A percentile compares a stretch with the other conserved stretches of the same genome.
Evolutionary conservation across 2,329 filamentous ascomycete species (phyloP).

Genomic region (Drechslerella dactyloides): DNA sequence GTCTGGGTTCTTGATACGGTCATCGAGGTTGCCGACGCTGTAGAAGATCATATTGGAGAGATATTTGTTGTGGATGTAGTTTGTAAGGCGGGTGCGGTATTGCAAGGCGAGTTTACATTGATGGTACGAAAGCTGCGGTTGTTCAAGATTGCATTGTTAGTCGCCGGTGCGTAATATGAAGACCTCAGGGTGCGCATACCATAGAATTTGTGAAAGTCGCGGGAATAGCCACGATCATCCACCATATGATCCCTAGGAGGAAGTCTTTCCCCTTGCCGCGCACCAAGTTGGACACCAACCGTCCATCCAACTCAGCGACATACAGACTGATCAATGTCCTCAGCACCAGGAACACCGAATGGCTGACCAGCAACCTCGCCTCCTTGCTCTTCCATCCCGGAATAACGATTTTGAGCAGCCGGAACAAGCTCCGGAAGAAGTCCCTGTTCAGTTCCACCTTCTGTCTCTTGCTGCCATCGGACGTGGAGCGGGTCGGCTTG

Average conservation of each 20-base stretch:
- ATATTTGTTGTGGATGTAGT: conserved; percentile 93
- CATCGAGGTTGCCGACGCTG: conserved; percentile 89
- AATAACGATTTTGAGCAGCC: conserved; percentile 83
- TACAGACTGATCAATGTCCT: conserved; percentile 92
- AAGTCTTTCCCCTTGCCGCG: conserved; percentile 91
- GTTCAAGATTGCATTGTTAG: conserved; percentile 13
- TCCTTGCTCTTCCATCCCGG: conserved; percentile 91
- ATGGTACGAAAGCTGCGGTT: conserved; percentile 83
- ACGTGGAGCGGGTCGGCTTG: conserved; percentile 50
- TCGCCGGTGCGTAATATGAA: conserved; percentile 5
- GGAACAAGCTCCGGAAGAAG: conserved; percentile 77
- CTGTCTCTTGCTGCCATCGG: conserved; percentile 65
- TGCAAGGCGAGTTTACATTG: conserved; percentile 92
- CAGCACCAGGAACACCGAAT: conserved; percentile 89
- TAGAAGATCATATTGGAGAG: conserved; percentile 98
- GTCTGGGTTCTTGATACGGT: conserved; percentile 97
- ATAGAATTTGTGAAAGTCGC: conserved; percentile 99
- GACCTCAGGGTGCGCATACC: conserved; percentile 64
- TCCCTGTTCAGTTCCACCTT: conserved; percentile 93
- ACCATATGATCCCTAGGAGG: conserved; percentile 86
- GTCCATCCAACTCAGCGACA: conserved; percentile 93
- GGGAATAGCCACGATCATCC: conserved; percentile 96
- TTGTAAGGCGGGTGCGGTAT: conserved; percentile 91
- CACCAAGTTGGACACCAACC: conserved; percentile 88
- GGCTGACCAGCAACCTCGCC: conserved; percentile 80